Evolutionary conservation across 1,284 basidiomycete genomes (phyloP), one percentile per base, ranked within the genome.

Genomic region (Fomitopsis pinicola): DNA sequence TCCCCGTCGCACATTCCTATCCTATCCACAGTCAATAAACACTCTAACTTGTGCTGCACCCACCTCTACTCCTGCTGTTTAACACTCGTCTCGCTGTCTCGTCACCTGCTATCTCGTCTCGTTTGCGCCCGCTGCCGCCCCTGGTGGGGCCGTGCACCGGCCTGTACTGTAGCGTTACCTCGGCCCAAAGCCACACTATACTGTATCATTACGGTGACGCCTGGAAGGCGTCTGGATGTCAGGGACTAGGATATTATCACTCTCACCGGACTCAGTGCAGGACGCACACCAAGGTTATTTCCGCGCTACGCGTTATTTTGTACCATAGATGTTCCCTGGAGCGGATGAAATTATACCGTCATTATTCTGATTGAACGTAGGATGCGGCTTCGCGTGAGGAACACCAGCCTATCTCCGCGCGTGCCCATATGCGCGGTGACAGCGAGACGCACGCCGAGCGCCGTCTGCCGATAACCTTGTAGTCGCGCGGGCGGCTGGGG

Each of bases 241-340:
- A 36, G 52, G 52, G 52, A 54, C 33, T 54, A 54, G 36, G 52
- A 54, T 40, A 40, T 57, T 15, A 40, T 33, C 48, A 50, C 48
- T 59, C 58, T 53, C 48, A 59, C 42, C 48, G 52, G 52, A 59
- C 52, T 54, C 22, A 48, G 40, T 33, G 36, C 58, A 19, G 30
- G 38, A 59, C 22, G 52, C 58, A 54, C 30, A 59, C 58, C 58
- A 44, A 55, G 58, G 42, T 59, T 59, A 59, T 59, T 59, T 59
- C 30, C 52, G 58, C 36, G 42, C 53, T 59, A 28, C 30, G 42
- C 46, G 42, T 55, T 55, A 59, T 55, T 59, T 59, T 59, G 58
- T 59, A 59, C 44, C 52, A 59, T 59, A 55, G 36, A 40, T 28
- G 26, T 45, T 42, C 50, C 17, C 42, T 42, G 44, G 52, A 59